These are phyloP conservation scores for Maudiozyma bulderi DNA, from an alignment of 805 yeast species.

Conservation along the genomic window DNA sequence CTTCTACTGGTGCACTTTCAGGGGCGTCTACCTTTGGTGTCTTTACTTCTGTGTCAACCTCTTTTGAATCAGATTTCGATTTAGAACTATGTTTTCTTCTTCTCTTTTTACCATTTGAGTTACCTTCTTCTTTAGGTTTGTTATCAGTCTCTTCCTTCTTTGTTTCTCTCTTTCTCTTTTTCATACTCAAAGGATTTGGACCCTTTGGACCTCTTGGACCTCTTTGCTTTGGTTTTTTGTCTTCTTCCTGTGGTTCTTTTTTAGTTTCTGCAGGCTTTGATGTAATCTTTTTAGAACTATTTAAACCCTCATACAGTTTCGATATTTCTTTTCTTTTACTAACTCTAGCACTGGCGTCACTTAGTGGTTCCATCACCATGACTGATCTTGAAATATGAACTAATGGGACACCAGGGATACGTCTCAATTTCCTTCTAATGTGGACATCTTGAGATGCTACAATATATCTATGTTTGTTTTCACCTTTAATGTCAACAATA, in stretches of 20 bases:
- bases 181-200: constrained; percentile 86
- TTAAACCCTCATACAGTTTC: constrained; percentile 72
- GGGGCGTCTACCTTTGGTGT: too few relatives aligned
- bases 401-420: constrained; percentile 83
- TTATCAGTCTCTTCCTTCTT: neutral
- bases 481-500: constrained; percentile 59
- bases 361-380: constrained; percentile 91
- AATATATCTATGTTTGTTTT: constrained; percentile 82
- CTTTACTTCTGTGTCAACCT: neutral
- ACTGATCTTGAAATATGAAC: constrained; percentile 83
- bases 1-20: too few relatives aligned
- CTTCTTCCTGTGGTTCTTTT: constrained; percentile 17
- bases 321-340: constrained; percentile 43
- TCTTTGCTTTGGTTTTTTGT: constrained; percentile 36
- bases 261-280: constrained; percentile 31
- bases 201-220: constrained; percentile 58
- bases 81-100: constrained; percentile 15
- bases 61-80: neutral
- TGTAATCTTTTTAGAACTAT: constrained; percentile 37
- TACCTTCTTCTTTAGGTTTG: neutral
- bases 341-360: constrained; percentile 51
- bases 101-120: constrained; percentile 7
- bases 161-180: constrained; percentile 46
- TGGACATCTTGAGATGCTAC: constrained; percentile 76
- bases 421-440: constrained; percentile 59